These are phyloP conservation scores for Pseudogymnoascus sp. DNA, from an alignment of 2,329 filamentous ascomycete genomes.

Conservation along the genomic window DNA sequence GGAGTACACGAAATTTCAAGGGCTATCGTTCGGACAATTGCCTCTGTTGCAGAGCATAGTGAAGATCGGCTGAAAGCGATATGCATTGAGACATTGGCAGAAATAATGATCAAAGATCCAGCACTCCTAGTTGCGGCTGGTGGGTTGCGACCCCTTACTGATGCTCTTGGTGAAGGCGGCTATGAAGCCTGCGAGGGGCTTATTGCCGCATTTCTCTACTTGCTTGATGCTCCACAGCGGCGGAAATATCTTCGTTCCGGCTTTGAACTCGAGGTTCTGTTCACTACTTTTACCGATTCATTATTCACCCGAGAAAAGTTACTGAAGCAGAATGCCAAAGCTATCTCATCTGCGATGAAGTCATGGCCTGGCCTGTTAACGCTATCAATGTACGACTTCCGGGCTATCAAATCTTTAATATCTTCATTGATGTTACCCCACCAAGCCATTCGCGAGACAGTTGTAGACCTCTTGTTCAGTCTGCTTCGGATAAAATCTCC, in stretches of 20 bases:
- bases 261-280: conserved; percentile 81
- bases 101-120: conserved; percentile 84
- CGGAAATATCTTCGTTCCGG: conserved; percentile 80
- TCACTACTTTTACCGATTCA: conserved; percentile 89
- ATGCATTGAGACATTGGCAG: conserved; percentile 85
- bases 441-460: conserved; percentile 59
- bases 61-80: conserved; percentile 74
- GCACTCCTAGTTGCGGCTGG: conserved; percentile 74
- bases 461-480: conserved; percentile 80
- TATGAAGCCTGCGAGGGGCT: conserved; percentile 92
- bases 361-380: conserved; percentile 91
- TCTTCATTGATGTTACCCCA: conserved; percentile 56
- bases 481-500: conserved; percentile 83
- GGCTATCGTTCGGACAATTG: conserved; percentile 80
- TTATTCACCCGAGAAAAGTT: conserved; percentile 52
- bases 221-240: conserved; percentile 76
- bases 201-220: conserved; percentile 78
- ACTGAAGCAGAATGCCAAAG: conserved; percentile 80
- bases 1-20: conserved; percentile 83
- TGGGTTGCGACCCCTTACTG: conserved; percentile 80
- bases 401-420: conserved; percentile 73
- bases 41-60: conserved; percentile 75
- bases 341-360: conserved; percentile 85
- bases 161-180: conserved; percentile 80
- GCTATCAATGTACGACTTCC: conserved; percentile 80